A percentile compares a stretch with the other conserved stretches of the same genome.
phyloP scores from a whole-genome alignment of 139 green algal genomes.

The Volvox reticuliferus region DNA sequence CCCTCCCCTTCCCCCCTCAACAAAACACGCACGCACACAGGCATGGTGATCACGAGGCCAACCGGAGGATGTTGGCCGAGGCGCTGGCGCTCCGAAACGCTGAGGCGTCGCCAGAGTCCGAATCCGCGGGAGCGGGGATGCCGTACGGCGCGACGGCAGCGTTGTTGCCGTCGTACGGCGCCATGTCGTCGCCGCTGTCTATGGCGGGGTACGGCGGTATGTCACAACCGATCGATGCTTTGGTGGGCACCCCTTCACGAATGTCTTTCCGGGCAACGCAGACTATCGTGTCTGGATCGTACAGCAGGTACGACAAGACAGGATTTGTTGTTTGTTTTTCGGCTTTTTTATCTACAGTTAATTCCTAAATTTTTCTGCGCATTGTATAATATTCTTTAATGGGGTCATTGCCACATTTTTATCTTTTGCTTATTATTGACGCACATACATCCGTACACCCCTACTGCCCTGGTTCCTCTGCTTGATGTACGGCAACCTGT shows the following conservation, averaged over 20 bases:
- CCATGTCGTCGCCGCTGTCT: background rate
- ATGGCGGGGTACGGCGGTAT: background rate
- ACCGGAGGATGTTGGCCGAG: constrained; percentile 55
- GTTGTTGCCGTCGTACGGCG: constrained; percentile 11
- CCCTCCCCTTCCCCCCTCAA: background rate
- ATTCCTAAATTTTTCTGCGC: no score
- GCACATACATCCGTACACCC: no score
- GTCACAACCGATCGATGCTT: constrained; percentile 17
- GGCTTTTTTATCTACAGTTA: no score
- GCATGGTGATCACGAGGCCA: constrained; percentile 59
- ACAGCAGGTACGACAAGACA: constrained; percentile 42
- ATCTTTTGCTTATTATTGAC: no score
- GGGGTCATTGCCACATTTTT: no score
- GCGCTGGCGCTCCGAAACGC: constrained; percentile 42
- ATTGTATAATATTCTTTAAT: no score
- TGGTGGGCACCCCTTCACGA: constrained; percentile 1
- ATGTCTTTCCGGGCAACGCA: constrained; percentile 56
- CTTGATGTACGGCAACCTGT: no score
- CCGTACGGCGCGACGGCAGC: background rate
- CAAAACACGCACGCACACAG: background rate
- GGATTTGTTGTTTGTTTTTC: no score
- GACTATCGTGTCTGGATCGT: constrained; percentile 60
- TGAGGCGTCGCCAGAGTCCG: constrained; percentile 7
- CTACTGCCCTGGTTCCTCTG: no score
- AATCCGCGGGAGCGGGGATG: background rate